Evolutionary conservation across 2,329 filamentous ascomycete genomes (phyloP), one percentile per base, ranked within the genome.

Genomic region (Cladophialophora bantiana): DNA sequence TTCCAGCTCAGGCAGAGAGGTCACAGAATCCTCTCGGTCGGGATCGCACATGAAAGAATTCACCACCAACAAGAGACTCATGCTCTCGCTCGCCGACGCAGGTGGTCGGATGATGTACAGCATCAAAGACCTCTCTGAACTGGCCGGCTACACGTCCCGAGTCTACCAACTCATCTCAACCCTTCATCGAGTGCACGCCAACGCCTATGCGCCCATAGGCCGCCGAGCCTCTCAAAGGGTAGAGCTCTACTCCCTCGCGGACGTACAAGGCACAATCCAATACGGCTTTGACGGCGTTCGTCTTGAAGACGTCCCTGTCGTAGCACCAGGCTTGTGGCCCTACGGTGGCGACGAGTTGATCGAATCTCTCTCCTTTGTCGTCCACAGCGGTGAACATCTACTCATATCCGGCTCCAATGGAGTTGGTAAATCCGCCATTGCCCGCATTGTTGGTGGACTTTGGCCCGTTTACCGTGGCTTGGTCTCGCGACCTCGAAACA

Each of bases 41-140:
- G 88, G 91, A 55, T 89, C 90, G 64, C 92, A 96, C 48, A 99
- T 98, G 92, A 95, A 96, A 81, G 93, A 96, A 38, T 99, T 99
- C 80, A 97, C 99, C 79, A 99, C 95, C 12, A 99, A 99, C 82
- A 98, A 99, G 79, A 89, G 95, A 4, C 89, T 99, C 45, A 98
- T 99, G 95, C 86, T 99, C 36, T 98, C 94, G 15, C 86, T 99
- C 42, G 95, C 95, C 9, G 95, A 99, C 79, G 95, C 95, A 1
- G 95, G 95, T 66, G 94, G 94, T 32, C 88, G 95, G 55, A 97
- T 99, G 93, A 99, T 99, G 95, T 99, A 99, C 83, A 95, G 92
- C 69, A 96, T 99, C 83, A 99, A 99, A 80, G 96, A 99, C 75
- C 87, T 99, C 40, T 94, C 94, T 1, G 95, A 99, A 77, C 84